These are phyloP conservation scores for Blastocrithidia nonstop DNA, from an alignment of 208 protist genomes.

Conservation along the genomic window DNA sequence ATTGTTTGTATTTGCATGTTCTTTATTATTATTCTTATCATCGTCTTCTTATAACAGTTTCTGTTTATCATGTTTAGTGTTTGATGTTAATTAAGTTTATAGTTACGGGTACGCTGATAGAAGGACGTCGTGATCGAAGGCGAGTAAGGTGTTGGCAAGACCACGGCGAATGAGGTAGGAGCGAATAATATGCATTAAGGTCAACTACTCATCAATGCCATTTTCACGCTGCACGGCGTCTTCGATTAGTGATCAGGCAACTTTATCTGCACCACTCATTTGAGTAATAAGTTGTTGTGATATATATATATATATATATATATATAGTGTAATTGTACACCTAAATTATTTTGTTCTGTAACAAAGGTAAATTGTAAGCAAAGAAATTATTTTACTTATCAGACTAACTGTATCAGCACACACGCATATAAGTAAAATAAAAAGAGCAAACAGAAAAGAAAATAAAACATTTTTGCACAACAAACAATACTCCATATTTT, in stretches of 20 bases:
- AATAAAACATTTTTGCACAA: background rate
- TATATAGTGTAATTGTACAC: background rate
- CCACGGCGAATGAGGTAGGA: conserved; percentile 51
- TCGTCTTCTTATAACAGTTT: conserved; percentile 1
- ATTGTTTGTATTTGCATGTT: background rate
- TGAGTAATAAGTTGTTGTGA: background rate
- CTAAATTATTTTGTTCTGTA: background rate
- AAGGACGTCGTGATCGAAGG: conserved; percentile 22
- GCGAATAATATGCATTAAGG: conserved; percentile 33
- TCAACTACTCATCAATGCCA: conserved; percentile 38
- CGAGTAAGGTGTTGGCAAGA: conserved; percentile 30
- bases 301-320: conserved; percentile 4
- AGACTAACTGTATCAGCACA: background rate
- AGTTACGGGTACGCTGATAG: background rate
- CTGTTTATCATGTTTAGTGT: background rate
- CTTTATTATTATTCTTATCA: conserved; percentile 3
- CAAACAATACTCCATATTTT: background rate
- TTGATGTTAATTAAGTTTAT: background rate
- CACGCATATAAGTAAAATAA: background rate
- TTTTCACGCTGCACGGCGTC: conserved; percentile 48
- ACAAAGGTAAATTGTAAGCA: background rate
- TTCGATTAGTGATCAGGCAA: conserved; percentile 41
- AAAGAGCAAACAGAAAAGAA: background rate
- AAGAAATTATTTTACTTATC: too few species aligned
- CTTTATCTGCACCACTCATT: conserved; percentile 5